Base-by-base conservation (phyloP, 345 rosid genomes). In the Hevea brasiliensis region DNA sequence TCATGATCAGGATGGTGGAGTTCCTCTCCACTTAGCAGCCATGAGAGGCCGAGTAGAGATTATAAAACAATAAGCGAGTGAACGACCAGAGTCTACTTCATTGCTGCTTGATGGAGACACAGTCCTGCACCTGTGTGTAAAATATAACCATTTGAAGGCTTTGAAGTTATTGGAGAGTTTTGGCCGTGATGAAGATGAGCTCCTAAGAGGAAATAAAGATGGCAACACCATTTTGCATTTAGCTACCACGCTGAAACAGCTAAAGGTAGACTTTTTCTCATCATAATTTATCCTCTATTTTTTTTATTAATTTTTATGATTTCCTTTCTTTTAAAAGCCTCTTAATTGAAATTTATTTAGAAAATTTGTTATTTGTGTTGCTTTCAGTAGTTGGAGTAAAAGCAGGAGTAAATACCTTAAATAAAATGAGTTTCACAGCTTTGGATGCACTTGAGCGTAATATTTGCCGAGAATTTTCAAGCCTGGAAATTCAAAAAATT, bases 21-120 rank as follows among this genome's bases (percentile, higher is more conserved):
- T 45, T 70, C 74, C 74, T 45, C 70, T 66, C 23, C 70, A 66
- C 26, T 45, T 47, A 8, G 70, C 70, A 0, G n/a, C 70, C 55
- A 45, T 66, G 35, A 45, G 70, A 45, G 70, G 70, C 18, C 3
- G 70, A 66, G 40, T 15, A 11, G 70, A 66, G 3, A 23, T 15
- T 7, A 48, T 66, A 23, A 21, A 47, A 48, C 40, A 45, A 12
- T 17, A 24, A 56, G 13, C 47, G 21, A 47, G 12, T 1, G 57
- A n/a, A 5, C 15, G 40, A 6, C 40, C 70, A 26, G 23, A 23
- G 23, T 66, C 70, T 4, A 48, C 15, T 26, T 26, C 13, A 3
- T 21, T 47, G 29, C 3, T 21, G 15, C 17, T 21, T 3, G 50
- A 42, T 3, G 29, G 45, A 40, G 50, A 64, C 1, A 64, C 51